phyloP scores from a whole-genome alignment of 768 basidiomycete genomes.

The Stropharia rugosoannulata region DNA sequence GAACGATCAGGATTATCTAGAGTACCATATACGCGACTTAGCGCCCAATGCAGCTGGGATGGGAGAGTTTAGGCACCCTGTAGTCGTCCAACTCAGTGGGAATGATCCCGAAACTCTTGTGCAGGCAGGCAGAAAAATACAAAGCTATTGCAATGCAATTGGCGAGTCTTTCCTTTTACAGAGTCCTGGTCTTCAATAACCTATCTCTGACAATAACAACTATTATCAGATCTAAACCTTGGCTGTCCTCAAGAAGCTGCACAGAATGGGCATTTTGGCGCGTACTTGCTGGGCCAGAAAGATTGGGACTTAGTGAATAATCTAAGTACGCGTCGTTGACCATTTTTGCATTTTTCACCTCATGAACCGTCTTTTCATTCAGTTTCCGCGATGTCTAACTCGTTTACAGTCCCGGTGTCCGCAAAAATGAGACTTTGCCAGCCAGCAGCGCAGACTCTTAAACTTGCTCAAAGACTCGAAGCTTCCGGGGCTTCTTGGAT shows the following conservation, averaged over 20 bases:
- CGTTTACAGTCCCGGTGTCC: slow-evolving; percentile 63
- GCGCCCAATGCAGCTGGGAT: slow-evolving; percentile 18
- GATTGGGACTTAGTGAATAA: slow-evolving; percentile 70
- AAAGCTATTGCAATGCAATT: slow-evolving; percentile 65
- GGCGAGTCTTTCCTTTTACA: slow-evolving; percentile 38
- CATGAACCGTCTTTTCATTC: not conserved
- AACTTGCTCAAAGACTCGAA: slow-evolving; percentile 57
- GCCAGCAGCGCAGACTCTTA: slow-evolving; percentile 50
- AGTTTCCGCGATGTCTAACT: slow-evolving; percentile 67
- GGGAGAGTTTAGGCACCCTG: slow-evolving; percentile 37
- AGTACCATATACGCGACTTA: slow-evolving; percentile 62
- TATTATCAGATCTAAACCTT: slow-evolving; percentile 65
- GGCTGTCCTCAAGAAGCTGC: slow-evolving; percentile 79
- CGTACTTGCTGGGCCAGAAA: slow-evolving; percentile 69
- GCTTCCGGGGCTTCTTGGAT: slow-evolving; percentile 69
- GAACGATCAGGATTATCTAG: slow-evolving; percentile 62
- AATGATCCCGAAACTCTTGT: slow-evolving; percentile 65
- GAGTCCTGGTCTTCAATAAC: slow-evolving; percentile 5
- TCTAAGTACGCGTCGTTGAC: slow-evolving; percentile 45
- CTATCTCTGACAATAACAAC: not conserved
- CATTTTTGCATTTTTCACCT: too few species aligned
- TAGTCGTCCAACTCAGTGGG: slow-evolving; percentile 74
- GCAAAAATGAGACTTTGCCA: slow-evolving; percentile 65
- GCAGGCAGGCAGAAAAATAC: slow-evolving; percentile 57
- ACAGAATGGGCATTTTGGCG: slow-evolving; percentile 65